A percentile compares a stretch with the other conserved stretches of the same genome.
These are phyloP conservation scores for Chytridiales sp. DNA, from an alignment of 371 early-diverging fungal species.

Conservation along the genomic window DNA sequence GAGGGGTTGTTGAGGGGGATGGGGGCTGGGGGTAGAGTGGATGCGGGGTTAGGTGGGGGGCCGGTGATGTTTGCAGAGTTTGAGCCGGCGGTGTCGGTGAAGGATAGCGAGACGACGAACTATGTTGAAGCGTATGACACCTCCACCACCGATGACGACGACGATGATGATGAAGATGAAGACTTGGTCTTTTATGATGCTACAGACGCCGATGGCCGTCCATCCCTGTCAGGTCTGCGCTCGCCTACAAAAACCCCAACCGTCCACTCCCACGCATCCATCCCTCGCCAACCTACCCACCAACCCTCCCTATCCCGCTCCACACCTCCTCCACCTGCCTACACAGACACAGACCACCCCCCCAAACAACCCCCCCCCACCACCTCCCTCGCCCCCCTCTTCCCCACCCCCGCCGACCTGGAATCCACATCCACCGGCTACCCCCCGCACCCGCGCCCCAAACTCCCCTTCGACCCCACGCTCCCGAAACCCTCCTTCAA, in stretches of 20 bases:
- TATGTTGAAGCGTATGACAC: too few species aligned
- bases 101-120: too few species aligned
- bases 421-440: conserved; percentile 19
- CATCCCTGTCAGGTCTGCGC: too few species aligned
- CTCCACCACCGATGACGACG: too few species aligned
- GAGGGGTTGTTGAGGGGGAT: too few species aligned
- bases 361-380: not conserved
- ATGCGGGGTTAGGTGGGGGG: too few species aligned
- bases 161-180: conserved; percentile 28
- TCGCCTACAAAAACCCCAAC: not conserved
- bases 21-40: too few species aligned
- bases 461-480: conserved; percentile 54
- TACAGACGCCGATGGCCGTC: conserved; percentile 16
- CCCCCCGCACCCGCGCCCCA: conserved; percentile 30
- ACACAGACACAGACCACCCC: too few species aligned
- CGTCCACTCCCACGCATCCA: conserved; percentile 3
- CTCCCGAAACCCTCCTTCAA: conserved; percentile 42
- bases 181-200: conserved; percentile 71
- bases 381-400: not conserved
- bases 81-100: too few species aligned
- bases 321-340: too few species aligned
- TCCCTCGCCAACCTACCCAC: not conserved
- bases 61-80: too few species aligned
- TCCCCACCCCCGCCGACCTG: conserved; percentile 4
- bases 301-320: too few species aligned